phyloP scores from a whole-genome alignment of 108 stramenopile species.

The Skeletonema potamos region DNA sequence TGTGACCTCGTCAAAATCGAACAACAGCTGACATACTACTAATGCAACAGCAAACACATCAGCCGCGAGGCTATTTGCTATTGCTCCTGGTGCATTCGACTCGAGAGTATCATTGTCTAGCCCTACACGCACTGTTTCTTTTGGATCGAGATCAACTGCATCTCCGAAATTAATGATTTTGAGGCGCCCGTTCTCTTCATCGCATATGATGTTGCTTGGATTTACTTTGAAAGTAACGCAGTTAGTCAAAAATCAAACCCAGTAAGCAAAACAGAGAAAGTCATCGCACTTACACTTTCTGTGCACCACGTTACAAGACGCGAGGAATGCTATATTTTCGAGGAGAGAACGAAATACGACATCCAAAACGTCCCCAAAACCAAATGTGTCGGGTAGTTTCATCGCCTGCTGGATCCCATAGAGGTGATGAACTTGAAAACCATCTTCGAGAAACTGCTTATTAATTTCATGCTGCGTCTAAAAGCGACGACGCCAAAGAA shows the following conservation, averaged over 20 bases:
- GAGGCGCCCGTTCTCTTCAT: conserved; percentile 26
- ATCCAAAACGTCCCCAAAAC: conserved; percentile 62
- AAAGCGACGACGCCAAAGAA: not conserved
- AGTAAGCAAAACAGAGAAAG: not conserved
- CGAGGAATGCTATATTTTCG: conserved; percentile 51
- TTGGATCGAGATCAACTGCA: conserved; percentile 76
- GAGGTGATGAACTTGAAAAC: conserved; percentile 42
- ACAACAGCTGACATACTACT: conserved; percentile 69
- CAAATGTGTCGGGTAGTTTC: conserved; percentile 39
- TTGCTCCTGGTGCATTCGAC: conserved; percentile 72
- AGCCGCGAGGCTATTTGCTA: conserved; percentile 52
- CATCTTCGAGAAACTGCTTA: conserved; percentile 25
- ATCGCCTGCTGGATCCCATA: conserved; percentile 42
- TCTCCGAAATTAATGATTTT: conserved; percentile 77
- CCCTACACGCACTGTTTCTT: conserved; percentile 54
- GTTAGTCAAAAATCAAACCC: not conserved
- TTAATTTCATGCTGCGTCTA: conserved; percentile 17
- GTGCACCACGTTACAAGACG: conserved; percentile 66
- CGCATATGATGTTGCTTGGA: conserved; percentile 61
- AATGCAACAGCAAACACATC: conserved; percentile 71
- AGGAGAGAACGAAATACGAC: conserved; percentile 43
- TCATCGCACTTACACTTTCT: conserved; percentile 51
- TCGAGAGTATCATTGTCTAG: conserved; percentile 48
- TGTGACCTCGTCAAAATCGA: conserved; percentile 62
- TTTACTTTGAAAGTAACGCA: conserved; percentile 34